Conservation (phyloP, 257 asterid species). For the Plantago ovata region DNA sequence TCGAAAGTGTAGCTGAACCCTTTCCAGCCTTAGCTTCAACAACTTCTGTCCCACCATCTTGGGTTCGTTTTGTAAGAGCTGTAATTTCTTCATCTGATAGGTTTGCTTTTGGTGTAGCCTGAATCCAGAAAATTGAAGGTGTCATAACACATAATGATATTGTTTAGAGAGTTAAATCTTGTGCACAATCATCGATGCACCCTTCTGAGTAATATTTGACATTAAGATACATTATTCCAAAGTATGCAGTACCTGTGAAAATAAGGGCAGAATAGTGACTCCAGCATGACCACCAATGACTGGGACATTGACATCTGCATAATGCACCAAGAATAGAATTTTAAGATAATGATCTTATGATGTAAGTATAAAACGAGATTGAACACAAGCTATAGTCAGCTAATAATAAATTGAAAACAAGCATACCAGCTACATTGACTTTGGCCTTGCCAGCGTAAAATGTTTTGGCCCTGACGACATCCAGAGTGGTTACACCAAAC, state of each 20-base stretch:
- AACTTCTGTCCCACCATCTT: slow-evolving; percentile 98
- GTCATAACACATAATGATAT: background rate
- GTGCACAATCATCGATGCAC: too few relatives aligned
- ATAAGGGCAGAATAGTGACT: slow-evolving; percentile 86
- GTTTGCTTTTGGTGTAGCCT: slow-evolving; percentile 85
- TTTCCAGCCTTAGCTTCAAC: slow-evolving; percentile 99
- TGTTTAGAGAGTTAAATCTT: background rate
- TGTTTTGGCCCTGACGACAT: slow-evolving; percentile 93
- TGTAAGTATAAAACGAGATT: too few relatives aligned
- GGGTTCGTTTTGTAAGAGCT: slow-evolving; percentile 88
- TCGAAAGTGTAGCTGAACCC: slow-evolving; percentile 97
- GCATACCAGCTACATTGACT: slow-evolving; percentile 67
- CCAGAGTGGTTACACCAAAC: slow-evolving; percentile 92
- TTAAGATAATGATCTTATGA: slow-evolving; percentile 14
- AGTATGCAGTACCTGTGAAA: slow-evolving; percentile 58
- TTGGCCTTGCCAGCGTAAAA: slow-evolving; percentile 84
- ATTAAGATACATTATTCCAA: background rate
- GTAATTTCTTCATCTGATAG: slow-evolving; percentile 57
- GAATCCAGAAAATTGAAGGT: background rate
- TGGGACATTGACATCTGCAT: slow-evolving; percentile 75
- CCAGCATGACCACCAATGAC: slow-evolving; percentile 98
- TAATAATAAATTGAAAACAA: background rate
- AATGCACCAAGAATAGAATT: background rate
- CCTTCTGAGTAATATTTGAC: background rate
- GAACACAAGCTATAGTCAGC: background rate